Base-by-base conservation (phyloP, 139 green algal genomes). In the Trebouxia sp. region DNA sequence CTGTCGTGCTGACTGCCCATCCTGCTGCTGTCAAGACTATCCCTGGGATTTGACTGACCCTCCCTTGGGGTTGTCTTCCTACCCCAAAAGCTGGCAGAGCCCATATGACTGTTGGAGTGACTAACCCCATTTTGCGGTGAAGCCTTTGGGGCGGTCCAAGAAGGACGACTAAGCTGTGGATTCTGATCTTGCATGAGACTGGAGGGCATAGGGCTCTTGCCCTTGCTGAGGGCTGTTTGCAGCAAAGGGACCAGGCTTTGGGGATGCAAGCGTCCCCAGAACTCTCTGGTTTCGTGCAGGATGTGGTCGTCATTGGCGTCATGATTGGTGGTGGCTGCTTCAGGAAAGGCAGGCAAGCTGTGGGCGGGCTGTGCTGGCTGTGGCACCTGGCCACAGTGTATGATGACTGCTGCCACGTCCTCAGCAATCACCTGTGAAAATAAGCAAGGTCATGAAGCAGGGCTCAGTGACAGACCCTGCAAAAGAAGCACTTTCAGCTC, bases 371-470 rank as follows among this genome's bases (percentile, higher is more conserved):
- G 35, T 28, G 62, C 62, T 45, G 32, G 62, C 32, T 26, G 10
- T 30, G 35, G 35, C 35, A 72, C 32, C 28, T 32, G 10, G 7
- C 62, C 62, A 72, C 62, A 72, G 32, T 72, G 32, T 14, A 72
- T 72, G 35, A 72, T 72, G 62, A 72, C 62, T 45, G 62, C 62
- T 72, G 62, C 62, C 35, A 72, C 62, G 43, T 72, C 62, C 15
- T 72, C 62, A 72, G 62, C 62, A 72, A 72, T 72, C 1, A 72
- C 62, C 62, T 72, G 32, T 15, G 35, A 65, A 3, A 32, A 35
- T 12, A 22, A 15, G 3, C 0, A 30, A 32, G 20, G 20, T 10
- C 4, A 45, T 30, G 2, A 42, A 9, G 20, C 32, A 41, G 12
- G n/a, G 15, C 62, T 43, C n/a, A n/a, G n/a, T n/a, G n/a, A n/a